Conservation (phyloP, 2,329 filamentous ascomycete species). For the Graphilbum fragrans region DNA sequence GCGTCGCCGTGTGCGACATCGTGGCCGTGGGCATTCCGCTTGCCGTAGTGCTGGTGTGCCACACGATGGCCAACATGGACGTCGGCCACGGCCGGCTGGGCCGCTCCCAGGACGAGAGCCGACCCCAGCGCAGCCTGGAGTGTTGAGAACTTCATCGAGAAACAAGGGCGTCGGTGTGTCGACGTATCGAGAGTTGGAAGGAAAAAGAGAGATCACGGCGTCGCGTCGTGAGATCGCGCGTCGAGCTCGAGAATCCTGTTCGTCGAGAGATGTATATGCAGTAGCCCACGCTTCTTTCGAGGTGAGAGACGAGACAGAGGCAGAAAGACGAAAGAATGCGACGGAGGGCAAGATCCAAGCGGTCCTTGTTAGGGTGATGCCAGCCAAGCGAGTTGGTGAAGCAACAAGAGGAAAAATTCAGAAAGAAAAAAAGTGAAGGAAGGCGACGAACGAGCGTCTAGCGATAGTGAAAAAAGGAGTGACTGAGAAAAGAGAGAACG, state of each 20-base stretch:
- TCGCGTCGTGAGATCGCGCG: no score
- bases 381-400: not conserved
- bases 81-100: slow-evolving; percentile 24
- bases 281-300: no score
- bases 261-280: no score
- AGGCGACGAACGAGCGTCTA: not conserved
- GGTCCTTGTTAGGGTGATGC: not conserved
- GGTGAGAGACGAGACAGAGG: no score
- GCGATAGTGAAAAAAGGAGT: not conserved
- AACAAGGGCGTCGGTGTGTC: no score
- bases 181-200: not conserved
- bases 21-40: slow-evolving; percentile 23
- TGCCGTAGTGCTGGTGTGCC: slow-evolving; percentile 17
- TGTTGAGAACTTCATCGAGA: slow-evolving; percentile 39
- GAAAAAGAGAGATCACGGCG: not conserved
- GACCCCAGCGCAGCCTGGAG: slow-evolving; percentile 36
- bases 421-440: not conserved
- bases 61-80: slow-evolving; percentile 24
- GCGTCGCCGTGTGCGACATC: not conserved
- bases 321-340: not conserved
- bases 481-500: slow-evolving; percentile 1
- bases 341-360: not conserved
- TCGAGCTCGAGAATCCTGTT: no score
- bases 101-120: slow-evolving; percentile 33
- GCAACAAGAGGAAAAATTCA: not conserved